These are phyloP conservation scores for Iris macrosiphon DNA, from an alignment of 106 monocot genomes.

Conservation along the genomic window DNA sequence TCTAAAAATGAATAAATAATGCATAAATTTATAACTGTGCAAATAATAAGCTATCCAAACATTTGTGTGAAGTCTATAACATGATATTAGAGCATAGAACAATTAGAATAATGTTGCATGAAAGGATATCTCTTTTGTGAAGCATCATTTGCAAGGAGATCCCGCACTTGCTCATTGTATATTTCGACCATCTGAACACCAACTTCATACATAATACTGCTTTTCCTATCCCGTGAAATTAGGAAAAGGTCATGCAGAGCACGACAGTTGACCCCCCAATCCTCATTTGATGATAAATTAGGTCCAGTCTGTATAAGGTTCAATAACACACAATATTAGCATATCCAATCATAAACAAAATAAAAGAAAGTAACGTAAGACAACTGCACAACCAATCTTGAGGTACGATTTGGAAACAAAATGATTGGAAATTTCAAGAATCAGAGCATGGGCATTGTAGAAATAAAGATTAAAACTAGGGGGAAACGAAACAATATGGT, in stretches of 20 bases:
- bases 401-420: too few relatives aligned
- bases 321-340: not conserved
- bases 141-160: constrained; percentile 57
- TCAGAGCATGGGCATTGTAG: too few relatives aligned
- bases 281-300: constrained; percentile 35
- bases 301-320: constrained; percentile 42
- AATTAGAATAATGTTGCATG: not conserved
- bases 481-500: too few relatives aligned
- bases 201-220: constrained; percentile 42
- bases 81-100: too few relatives aligned
- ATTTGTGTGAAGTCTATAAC: not conserved
- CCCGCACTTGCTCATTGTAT: constrained; percentile 81
- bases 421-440: too few relatives aligned
- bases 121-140: constrained; percentile 82
- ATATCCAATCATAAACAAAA: not conserved
- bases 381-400: too few relatives aligned
- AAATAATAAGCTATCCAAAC: too few relatives aligned
- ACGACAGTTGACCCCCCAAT: constrained; percentile 73
- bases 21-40: too few relatives aligned
- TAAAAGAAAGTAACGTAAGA: not conserved
- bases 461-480: too few relatives aligned
- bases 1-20: too few relatives aligned
- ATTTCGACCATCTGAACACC: constrained; percentile 86
- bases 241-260: constrained; percentile 78
- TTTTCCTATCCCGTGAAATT: constrained; percentile 43